A percentile compares a stretch with the other conserved stretches of the same genome.
Conservation (phyloP, 2,329 filamentous ascomycete species). For the Elsinoe arachidis region DNA sequence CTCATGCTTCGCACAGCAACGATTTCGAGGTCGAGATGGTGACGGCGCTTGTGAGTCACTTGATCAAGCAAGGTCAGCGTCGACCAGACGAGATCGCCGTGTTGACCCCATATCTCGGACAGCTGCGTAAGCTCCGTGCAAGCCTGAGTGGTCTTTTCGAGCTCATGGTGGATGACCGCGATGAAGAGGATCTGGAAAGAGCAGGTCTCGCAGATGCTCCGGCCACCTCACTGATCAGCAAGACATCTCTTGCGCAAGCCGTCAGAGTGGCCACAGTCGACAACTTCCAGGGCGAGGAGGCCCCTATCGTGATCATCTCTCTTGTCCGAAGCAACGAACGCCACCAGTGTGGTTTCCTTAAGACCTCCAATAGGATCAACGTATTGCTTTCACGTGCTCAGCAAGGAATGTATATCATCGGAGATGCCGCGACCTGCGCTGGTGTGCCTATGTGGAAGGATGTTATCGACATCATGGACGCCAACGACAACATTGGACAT, state of each 20-base stretch:
- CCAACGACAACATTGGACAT: slow-evolving; percentile 40
- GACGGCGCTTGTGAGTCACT: slow-evolving; percentile 52
- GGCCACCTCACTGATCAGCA: neutral
- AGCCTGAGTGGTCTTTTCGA: slow-evolving; percentile 44
- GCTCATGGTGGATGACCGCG: slow-evolving; percentile 56
- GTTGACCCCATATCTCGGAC: slow-evolving; percentile 56
- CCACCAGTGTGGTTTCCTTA: slow-evolving; percentile 55
- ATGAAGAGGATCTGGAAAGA: slow-evolving; percentile 44
- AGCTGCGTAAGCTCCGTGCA: slow-evolving; percentile 45
- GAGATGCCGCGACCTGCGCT: slow-evolving; percentile 41
- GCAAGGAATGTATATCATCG: slow-evolving; percentile 64
- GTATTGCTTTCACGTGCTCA: slow-evolving; percentile 58
- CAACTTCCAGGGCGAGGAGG: slow-evolving; percentile 72
- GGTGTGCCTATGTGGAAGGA: slow-evolving; percentile 55
- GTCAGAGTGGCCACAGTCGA: slow-evolving; percentile 19
- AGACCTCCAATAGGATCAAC: slow-evolving; percentile 58
- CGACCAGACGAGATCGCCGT: slow-evolving; percentile 56
- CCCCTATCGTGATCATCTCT: slow-evolving; percentile 60
- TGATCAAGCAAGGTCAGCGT: slow-evolving; percentile 58
- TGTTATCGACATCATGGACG: slow-evolving; percentile 46
- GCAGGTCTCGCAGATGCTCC: slow-evolving; percentile 5
- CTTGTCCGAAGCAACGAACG: slow-evolving; percentile 60
- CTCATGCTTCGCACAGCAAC: slow-evolving; percentile 43
- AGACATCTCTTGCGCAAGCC: slow-evolving; percentile 11
- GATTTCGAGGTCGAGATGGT: slow-evolving; percentile 57